Conservation (phyloP, 139 green algal genomes). For the Auxenochlorella protothecoides region DNA sequence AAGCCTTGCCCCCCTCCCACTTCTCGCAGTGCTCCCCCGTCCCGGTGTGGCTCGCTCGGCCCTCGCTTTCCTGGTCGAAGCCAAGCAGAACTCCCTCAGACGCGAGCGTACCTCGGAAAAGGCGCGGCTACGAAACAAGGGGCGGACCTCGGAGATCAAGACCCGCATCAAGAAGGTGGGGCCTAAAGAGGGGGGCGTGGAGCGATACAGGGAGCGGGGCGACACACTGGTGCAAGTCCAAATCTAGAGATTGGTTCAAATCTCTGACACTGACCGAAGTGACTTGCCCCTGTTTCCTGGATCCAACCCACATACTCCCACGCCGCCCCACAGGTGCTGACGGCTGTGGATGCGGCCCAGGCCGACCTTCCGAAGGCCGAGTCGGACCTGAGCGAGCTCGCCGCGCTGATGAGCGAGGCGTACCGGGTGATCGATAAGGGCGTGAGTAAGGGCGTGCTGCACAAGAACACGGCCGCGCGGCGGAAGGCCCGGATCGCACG, state of each 20-base stretch:
- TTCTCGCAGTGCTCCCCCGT: no score
- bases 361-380: conserved; percentile 24
- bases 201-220: background rate
- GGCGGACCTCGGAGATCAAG: conserved; percentile 61
- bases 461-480: conserved; percentile 72
- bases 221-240: no score
- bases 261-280: no score
- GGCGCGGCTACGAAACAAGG: conserved; percentile 65
- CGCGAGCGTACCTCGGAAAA: conserved; percentile 46
- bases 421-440: conserved; percentile 52
- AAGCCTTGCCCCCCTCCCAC: no score
- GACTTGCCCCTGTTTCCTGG: no score
- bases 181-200: background rate
- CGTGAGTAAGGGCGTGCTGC: conserved; percentile 67
- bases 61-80: no score
- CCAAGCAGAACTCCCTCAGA: conserved; percentile 43
- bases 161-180: conserved; percentile 81
- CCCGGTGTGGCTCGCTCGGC: no score
- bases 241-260: no score
- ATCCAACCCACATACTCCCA: no score
- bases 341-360: conserved; percentile 48
- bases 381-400: conserved; percentile 50
- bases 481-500: conserved; percentile 66
- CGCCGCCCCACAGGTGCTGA: conserved; percentile 20
- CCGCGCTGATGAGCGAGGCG: conserved; percentile 63